Percentiles rank a stretch among this genome's conserved stretches.
These are phyloP conservation scores for Colletotrichum scovillei DNA, from an alignment of 2,329 filamentous ascomycete genomes.

Conservation along the genomic window DNA sequence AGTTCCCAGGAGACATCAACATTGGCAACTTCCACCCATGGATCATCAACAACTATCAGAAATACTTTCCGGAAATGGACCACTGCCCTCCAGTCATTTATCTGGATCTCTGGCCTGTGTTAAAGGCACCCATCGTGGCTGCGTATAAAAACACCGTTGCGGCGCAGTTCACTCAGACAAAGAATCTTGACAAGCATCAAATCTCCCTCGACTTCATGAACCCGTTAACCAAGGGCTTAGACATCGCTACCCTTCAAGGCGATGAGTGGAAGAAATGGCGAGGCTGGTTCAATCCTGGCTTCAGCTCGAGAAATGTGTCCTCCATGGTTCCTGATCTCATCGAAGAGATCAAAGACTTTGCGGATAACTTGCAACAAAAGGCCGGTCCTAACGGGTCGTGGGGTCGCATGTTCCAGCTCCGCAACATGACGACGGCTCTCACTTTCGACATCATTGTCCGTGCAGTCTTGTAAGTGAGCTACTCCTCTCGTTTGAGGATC, in stretches of 20 bases:
- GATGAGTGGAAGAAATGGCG: constrained; percentile 41
- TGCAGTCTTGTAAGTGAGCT: constrained; percentile 36
- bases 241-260: constrained; percentile 13
- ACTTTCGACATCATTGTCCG: constrained; percentile 44
- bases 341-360: constrained; percentile 15
- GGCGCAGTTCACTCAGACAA: constrained; percentile 35
- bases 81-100: constrained; percentile 36
- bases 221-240: constrained; percentile 10
- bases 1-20: constrained; percentile 4
- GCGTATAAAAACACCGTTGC: constrained; percentile 33
- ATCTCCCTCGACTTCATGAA: constrained; percentile 22
- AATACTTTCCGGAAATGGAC: constrained; percentile 18
- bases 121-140: constrained; percentile 24
- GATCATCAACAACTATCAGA: constrained; percentile 22
- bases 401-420: constrained; percentile 25
- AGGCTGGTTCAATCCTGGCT: constrained; percentile 48
- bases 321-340: constrained; percentile 19
- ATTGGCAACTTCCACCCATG: constrained; percentile 3
- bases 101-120: constrained; percentile 39
- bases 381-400: constrained; percentile 7
- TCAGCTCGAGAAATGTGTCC: constrained; percentile 33
- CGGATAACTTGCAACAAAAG: background rate
- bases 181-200: constrained; percentile 27
- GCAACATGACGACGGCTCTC: constrained; percentile 29
- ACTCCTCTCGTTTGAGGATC: fast-evolving